Conservation (phyloP, 257 asterid species). For the Nicotiana attenuata region DNA sequence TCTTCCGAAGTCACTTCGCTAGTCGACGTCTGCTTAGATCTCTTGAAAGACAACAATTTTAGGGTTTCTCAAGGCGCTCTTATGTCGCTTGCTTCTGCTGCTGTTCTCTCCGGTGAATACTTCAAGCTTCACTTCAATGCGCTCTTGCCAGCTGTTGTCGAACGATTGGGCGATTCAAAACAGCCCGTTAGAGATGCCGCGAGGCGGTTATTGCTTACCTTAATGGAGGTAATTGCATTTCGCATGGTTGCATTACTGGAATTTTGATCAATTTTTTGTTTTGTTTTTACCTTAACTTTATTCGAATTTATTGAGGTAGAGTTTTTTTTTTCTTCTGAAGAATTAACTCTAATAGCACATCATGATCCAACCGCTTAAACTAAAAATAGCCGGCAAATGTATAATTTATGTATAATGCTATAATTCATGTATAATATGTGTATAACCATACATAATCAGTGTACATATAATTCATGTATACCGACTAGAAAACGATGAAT, state of each 20-base stretch:
- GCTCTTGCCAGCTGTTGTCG: constrained; percentile 85
- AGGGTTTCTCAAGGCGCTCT: constrained; percentile 90
- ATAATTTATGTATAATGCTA: too few relatives aligned
- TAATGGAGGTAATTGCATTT: constrained; percentile 71
- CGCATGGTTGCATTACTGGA: neutral
- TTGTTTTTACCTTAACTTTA: neutral
- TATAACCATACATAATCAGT: too few relatives aligned
- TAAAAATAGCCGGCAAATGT: too few relatives aligned
- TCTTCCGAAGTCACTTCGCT: constrained; percentile 82
- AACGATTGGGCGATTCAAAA: constrained; percentile 81
- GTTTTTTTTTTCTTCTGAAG: too few relatives aligned
- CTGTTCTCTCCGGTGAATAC: constrained; percentile 93
- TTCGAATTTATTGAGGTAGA: neutral
- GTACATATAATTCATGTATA: too few relatives aligned
- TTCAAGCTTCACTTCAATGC: constrained; percentile 94
- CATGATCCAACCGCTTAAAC: too few relatives aligned
- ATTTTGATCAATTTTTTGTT: too few relatives aligned
- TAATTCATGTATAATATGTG: too few relatives aligned
- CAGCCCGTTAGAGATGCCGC: constrained; percentile 98
- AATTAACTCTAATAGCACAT: too few relatives aligned
- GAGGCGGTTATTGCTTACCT: constrained; percentile 77
- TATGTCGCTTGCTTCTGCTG: constrained; percentile 93
- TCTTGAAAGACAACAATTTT: constrained; percentile 89
- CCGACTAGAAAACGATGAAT: too few relatives aligned
- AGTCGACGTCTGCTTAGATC: constrained; percentile 88